Evolutionary conservation across 768 basidiomycete species (phyloP).

Genomic region (Pholiota conissans): DNA sequence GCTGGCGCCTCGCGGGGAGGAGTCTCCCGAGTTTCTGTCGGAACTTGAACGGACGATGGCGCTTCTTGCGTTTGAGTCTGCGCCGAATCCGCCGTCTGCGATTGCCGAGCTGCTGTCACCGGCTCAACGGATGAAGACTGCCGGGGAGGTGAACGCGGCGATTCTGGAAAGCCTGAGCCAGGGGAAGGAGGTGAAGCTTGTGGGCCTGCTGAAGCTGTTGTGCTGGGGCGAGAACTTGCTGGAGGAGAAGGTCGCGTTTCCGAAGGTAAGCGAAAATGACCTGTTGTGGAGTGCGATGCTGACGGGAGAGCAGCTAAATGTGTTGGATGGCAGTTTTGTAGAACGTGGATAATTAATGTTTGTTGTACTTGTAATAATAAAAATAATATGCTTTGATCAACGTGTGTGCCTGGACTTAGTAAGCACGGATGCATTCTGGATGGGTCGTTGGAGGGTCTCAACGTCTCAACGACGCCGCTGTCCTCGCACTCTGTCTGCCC

Average conservation of each 20-base stretch:
- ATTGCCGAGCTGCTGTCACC: constrained; percentile 83
- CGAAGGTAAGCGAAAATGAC: constrained; percentile 50
- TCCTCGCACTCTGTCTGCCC: constrained; percentile 14
- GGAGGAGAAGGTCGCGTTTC: constrained; percentile 77
- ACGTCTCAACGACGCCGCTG: constrained; percentile 19
- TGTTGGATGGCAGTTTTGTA: constrained; percentile 28
- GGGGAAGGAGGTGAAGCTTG: constrained; percentile 89
- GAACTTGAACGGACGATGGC: constrained; percentile 97
- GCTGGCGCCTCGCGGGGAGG: constrained; percentile 92
- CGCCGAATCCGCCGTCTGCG: constrained; percentile 55
- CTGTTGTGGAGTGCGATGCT: constrained; percentile 9
- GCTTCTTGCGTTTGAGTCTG: constrained; percentile 77
- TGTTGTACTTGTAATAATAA: constrained; percentile 21
- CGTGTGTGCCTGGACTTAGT: constrained; percentile 25
- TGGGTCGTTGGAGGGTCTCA: constrained; percentile 11
- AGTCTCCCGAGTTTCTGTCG: constrained; percentile 88
- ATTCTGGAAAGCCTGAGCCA: constrained; percentile 92
- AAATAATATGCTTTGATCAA: constrained; percentile 19
- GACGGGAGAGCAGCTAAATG: constrained; percentile 27
- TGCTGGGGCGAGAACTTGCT: constrained; percentile 87
- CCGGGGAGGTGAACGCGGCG: constrained; percentile 92
- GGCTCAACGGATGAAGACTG: constrained; percentile 91
- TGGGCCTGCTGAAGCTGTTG: constrained; percentile 77
- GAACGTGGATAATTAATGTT: constrained; percentile 15
- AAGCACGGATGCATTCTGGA: constrained; percentile 25